These are phyloP conservation scores for Naganishia vaughanmartiniae DNA, from an alignment of 768 basidiomycete species.

Conservation along the genomic window DNA sequence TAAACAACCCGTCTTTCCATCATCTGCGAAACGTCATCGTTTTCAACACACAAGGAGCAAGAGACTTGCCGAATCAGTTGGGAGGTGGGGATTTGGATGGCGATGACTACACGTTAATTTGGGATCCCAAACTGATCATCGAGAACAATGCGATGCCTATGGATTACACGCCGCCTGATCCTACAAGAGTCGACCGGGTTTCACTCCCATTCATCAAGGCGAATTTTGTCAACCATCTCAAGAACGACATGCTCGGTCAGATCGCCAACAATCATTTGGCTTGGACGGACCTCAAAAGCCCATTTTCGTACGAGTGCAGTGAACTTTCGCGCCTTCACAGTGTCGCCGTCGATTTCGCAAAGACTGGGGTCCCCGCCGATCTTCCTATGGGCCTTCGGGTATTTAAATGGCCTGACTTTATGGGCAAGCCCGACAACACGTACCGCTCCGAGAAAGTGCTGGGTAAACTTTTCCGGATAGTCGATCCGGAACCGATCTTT, in stretches of 20 bases:
- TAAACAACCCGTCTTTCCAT: conserved; percentile 32
- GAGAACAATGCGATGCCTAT: conserved; percentile 17
- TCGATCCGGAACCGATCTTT: conserved; percentile 20
- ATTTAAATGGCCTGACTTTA: conserved; percentile 35
- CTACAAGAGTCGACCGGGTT: conserved; percentile 31
- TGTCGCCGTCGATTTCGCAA: conserved; percentile 38
- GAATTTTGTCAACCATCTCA: conserved; percentile 36
- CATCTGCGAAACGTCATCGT: conserved; percentile 37
- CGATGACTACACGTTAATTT: conserved; percentile 38
- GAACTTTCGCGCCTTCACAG: conserved; percentile 27
- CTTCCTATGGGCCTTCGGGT: conserved; percentile 29
- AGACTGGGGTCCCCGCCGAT: conserved; percentile 36
- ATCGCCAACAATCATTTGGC: conserved; percentile 35
- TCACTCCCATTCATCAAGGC: conserved; percentile 30
- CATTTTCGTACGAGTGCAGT: conserved; percentile 31
- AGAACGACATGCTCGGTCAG: conserved; percentile 18
- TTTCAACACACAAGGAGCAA: conserved; percentile 30
- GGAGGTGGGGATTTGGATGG: conserved; percentile 39
- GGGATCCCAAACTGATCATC: conserved; percentile 33
- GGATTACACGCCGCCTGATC: conserved; percentile 34
- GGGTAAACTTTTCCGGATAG: conserved; percentile 31
- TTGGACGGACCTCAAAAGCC: conserved; percentile 32
- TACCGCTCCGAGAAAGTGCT: conserved; percentile 23
- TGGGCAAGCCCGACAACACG: conserved; percentile 32
- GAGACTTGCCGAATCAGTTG: conserved; percentile 36